Conservation (phyloP, 2,329 filamentous ascomycete genomes). For the Alternaria sp. region DNA sequence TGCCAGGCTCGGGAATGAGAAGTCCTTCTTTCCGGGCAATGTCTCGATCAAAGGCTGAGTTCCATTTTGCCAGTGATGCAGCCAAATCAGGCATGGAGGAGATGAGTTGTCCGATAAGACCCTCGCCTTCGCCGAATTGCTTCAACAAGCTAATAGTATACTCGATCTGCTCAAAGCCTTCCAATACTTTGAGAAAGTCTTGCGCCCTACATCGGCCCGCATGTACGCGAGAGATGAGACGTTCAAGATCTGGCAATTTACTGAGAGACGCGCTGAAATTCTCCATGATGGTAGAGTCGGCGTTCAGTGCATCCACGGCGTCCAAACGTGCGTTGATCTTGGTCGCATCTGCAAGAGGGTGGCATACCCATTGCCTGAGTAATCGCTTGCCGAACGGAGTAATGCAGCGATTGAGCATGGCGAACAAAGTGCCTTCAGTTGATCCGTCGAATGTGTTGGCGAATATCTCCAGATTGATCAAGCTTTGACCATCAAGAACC, state of each 20-base stretch:
- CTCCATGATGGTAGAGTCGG: slow-evolving; percentile 80
- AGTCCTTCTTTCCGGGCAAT: slow-evolving; percentile 82
- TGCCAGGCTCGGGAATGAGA: slow-evolving; percentile 83
- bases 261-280: slow-evolving; percentile 87
- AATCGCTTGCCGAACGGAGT: slow-evolving; percentile 97
- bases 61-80: slow-evolving; percentile 81
- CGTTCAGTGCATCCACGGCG: slow-evolving; percentile 91
- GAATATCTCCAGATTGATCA: slow-evolving; percentile 98
- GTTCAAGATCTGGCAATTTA: slow-evolving; percentile 92
- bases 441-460: slow-evolving; percentile 90
- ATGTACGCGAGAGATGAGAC: slow-evolving; percentile 92
- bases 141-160: slow-evolving; percentile 86
- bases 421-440: slow-evolving; percentile 85
- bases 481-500: slow-evolving; percentile 91
- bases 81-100: slow-evolving; percentile 84
- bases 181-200: slow-evolving; percentile 91
- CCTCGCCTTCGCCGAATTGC: slow-evolving; percentile 77
- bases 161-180: slow-evolving; percentile 97
- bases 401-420: slow-evolving; percentile 89
- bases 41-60: slow-evolving; percentile 84
- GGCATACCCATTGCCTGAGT: slow-evolving; percentile 96
- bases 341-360: slow-evolving; percentile 84
- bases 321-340: slow-evolving; percentile 95
- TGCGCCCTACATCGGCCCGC: slow-evolving; percentile 88
- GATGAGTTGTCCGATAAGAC: slow-evolving; percentile 84